Conservation (phyloP, 768 basidiomycete genomes). For the Tubosaeta sp. region DNA sequence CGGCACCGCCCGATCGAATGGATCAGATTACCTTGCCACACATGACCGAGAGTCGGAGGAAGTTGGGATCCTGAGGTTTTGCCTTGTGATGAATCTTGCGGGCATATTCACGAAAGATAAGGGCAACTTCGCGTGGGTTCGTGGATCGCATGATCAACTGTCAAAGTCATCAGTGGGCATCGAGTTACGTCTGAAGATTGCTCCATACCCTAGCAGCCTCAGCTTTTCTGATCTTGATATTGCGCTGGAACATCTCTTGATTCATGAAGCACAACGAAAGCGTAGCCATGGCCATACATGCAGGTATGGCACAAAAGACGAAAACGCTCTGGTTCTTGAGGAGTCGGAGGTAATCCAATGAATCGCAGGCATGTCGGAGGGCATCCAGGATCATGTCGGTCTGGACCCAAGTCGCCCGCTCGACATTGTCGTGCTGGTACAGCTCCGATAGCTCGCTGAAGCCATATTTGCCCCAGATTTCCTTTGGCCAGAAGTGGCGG, state of each 20-base stretch:
- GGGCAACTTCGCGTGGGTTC: conserved; percentile 87
- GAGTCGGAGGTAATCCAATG: conserved; percentile 84
- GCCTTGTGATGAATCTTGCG: conserved; percentile 82
- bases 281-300: conserved; percentile 94
- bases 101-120: conserved; percentile 80
- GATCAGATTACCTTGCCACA: conserved; percentile 65
- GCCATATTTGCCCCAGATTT: conserved; percentile 82
- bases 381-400: conserved; percentile 89
- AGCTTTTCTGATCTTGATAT: conserved; percentile 94
- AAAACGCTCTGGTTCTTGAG: conserved; percentile 91
- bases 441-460: conserved; percentile 72
- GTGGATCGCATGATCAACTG: conserved; percentile 91
- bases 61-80: conserved; percentile 78
- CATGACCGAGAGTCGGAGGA: conserved; percentile 74
- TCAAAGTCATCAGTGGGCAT: not conserved
- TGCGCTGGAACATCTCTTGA: conserved; percentile 72
- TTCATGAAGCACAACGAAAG: conserved; percentile 94
- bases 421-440: conserved; percentile 49
- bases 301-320: conserved; percentile 94
- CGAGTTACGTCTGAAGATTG: not conserved
- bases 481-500: conserved; percentile 91
- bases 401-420: conserved; percentile 75
- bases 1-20: not conserved
- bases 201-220: conserved; percentile 72
- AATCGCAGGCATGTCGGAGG: conserved; percentile 75